phyloP scores from a whole-genome alignment of 2,329 filamentous ascomycete genomes.

The Trichoderma harzianum region DNA sequence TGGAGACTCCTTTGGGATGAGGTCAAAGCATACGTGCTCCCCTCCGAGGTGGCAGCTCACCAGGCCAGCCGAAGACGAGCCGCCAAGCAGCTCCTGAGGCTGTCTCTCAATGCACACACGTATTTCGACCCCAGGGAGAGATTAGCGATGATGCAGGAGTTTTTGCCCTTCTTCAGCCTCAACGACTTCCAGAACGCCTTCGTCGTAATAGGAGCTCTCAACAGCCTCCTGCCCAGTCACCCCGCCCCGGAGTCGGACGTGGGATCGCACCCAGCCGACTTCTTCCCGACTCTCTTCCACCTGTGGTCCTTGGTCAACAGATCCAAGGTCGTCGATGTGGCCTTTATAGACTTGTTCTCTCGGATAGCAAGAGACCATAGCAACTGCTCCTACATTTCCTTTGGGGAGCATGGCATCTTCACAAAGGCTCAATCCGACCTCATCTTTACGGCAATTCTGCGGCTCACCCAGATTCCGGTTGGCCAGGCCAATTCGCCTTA shows the following conservation, averaged over 20 bases:
- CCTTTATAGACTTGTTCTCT: slow-evolving; percentile 86
- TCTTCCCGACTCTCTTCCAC: slow-evolving; percentile 92
- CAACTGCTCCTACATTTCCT: slow-evolving; percentile 69
- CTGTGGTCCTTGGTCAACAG: slow-evolving; percentile 91
- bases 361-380: slow-evolving; percentile 82
- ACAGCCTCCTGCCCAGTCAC: slow-evolving; percentile 81
- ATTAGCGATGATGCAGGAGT: slow-evolving; percentile 74
- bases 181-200: slow-evolving; percentile 91
- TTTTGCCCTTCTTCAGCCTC: slow-evolving; percentile 85
- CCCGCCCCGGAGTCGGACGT: slow-evolving; percentile 67
- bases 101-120: slow-evolving; percentile 83
- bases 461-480: slow-evolving; percentile 91
- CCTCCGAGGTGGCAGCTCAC: slow-evolving; percentile 71
- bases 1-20: slow-evolving; percentile 94
- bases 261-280: slow-evolving; percentile 81
- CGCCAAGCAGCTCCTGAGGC: slow-evolving; percentile 71
- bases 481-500: slow-evolving; percentile 95
- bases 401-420: slow-evolving; percentile 85
- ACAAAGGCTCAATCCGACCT: slow-evolving; percentile 87
- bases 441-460: slow-evolving; percentile 86
- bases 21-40: slow-evolving; percentile 84
- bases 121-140: slow-evolving; percentile 91
- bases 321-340: slow-evolving; percentile 81
- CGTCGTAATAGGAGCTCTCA: slow-evolving; percentile 84
- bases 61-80: slow-evolving; percentile 54